Evolutionary conservation across 495 filamentous ascomycete species (phyloP).

Genomic region (Cudoniella acicularis): DNA sequence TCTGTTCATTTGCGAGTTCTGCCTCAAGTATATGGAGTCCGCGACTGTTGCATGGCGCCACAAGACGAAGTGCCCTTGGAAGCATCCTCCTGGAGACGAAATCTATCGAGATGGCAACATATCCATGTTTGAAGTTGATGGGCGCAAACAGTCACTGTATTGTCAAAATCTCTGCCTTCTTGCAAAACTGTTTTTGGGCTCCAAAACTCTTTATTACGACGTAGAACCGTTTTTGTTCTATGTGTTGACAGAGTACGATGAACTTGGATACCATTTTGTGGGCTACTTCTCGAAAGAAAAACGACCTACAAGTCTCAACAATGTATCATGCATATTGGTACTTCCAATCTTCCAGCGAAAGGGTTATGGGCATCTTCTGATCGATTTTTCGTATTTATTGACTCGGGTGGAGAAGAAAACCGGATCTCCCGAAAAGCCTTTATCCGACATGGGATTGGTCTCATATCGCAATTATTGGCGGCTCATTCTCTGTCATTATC

Average conservation of each 20-base stretch:
- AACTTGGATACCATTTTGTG: constrained; percentile 92
- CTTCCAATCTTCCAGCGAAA: constrained; percentile 95
- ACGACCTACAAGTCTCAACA: constrained; percentile 89
- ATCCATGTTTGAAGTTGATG: constrained; percentile 96
- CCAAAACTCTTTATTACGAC: constrained; percentile 97
- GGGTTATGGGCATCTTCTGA: constrained; percentile 92
- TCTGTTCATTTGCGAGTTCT: constrained; percentile 98
- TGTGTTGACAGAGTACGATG: constrained; percentile 94
- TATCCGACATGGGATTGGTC: constrained; percentile 96
- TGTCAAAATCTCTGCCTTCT: constrained; percentile 96
- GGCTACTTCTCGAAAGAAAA: constrained; percentile 99
- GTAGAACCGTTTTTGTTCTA: constrained; percentile 98
- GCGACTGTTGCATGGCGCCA: constrained; percentile 97
- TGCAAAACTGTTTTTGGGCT: constrained; percentile 93
- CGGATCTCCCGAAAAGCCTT: constrained; percentile 93
- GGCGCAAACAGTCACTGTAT: constrained; percentile 93
- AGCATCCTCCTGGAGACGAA: constrained; percentile 94
- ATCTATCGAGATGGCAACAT: constrained; percentile 94
- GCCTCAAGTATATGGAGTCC: constrained; percentile 98
- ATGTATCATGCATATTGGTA: constrained; percentile 95
- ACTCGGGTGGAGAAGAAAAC: constrained; percentile 91
- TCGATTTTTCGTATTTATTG: constrained; percentile 96
- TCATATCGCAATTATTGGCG: constrained; percentile 98
- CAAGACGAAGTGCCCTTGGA: constrained; percentile 94
- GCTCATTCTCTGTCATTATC: constrained; percentile 76